Conservation (phyloP, 2,329 filamentous ascomycete genomes). For the Diaporthe sp. region DNA sequence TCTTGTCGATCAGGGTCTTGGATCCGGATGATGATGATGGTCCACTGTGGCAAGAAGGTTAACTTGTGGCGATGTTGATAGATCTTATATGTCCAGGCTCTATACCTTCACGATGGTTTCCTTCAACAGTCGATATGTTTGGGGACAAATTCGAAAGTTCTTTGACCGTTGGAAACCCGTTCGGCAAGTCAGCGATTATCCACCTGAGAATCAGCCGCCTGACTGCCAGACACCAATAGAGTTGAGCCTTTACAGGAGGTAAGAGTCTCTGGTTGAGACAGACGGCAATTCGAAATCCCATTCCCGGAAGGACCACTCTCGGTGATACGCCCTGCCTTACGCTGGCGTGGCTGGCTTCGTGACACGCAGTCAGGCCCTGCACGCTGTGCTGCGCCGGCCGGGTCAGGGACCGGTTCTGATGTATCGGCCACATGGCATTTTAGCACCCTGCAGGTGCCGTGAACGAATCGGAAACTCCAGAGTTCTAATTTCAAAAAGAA, state of each 20-base stretch:
- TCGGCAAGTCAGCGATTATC: slow-evolving; percentile 3
- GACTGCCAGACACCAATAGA: background rate
- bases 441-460: slow-evolving; percentile 11
- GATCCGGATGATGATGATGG: slow-evolving; percentile 23
- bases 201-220: slow-evolving; percentile 23
- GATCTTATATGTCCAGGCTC: background rate
- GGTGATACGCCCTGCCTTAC: background rate
- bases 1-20: slow-evolving; percentile 16
- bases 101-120: background rate
- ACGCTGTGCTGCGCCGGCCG: background rate
- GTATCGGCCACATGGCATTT: slow-evolving; percentile 18
- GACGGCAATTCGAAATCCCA: background rate
- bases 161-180: background rate
- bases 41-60: slow-evolving; percentile 21
- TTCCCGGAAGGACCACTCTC: background rate
- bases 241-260: background rate
- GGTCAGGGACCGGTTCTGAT: background rate
- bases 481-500: background rate
- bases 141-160: background rate
- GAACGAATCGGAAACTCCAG: background rate
- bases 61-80: background rate
- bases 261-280: background rate
- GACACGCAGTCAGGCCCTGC: slow-evolving; percentile 17
- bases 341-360: background rate
- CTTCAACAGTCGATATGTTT: background rate